Conservation (phyloP, 2,329 filamentous ascomycete genomes). For the Zasmidium angulare region DNA sequence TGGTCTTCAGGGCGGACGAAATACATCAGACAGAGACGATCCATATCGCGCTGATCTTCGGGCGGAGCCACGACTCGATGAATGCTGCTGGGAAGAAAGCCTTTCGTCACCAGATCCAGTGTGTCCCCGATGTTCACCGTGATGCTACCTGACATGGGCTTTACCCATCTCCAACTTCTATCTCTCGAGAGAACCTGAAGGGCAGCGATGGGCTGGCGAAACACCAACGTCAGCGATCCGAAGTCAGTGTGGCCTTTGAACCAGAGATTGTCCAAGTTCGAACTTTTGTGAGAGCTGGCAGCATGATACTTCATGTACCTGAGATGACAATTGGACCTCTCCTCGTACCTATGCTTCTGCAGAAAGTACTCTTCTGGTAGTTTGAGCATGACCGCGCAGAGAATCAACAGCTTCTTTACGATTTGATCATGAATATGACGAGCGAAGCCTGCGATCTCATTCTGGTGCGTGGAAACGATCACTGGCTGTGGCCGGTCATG, state of each 20-base stretch:
- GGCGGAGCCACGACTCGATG: constrained; percentile 51
- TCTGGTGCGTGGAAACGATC: neutral
- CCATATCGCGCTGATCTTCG: constrained; percentile 43
- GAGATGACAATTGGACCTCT: constrained; percentile 16
- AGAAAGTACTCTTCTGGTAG: constrained; percentile 5
- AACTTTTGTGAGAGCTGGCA: constrained; percentile 18
- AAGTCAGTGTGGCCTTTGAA: constrained; percentile 40
- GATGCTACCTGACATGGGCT: constrained; percentile 37
- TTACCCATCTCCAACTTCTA: constrained; percentile 24
- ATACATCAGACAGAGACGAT: constrained; percentile 43
- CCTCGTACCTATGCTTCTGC: constrained; percentile 1
- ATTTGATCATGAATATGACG: neutral
- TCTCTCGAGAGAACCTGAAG: constrained; percentile 15
- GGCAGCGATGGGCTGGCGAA: neutral
- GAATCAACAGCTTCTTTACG: neutral
- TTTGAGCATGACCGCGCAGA: neutral
- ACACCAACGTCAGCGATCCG: constrained; percentile 40
- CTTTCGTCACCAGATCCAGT: constrained; percentile 36
- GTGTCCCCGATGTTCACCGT: constrained; percentile 40
- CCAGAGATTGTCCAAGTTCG: constrained; percentile 19
- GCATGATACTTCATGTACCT: constrained; percentile 24
- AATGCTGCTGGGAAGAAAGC: constrained; percentile 49
- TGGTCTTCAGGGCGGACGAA: constrained; percentile 29
- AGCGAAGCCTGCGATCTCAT: neutral
- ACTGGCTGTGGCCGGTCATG: neutral